Conservation (phyloP, 2,329 filamentous ascomycete genomes). For the Diaporthe sp. region DNA sequence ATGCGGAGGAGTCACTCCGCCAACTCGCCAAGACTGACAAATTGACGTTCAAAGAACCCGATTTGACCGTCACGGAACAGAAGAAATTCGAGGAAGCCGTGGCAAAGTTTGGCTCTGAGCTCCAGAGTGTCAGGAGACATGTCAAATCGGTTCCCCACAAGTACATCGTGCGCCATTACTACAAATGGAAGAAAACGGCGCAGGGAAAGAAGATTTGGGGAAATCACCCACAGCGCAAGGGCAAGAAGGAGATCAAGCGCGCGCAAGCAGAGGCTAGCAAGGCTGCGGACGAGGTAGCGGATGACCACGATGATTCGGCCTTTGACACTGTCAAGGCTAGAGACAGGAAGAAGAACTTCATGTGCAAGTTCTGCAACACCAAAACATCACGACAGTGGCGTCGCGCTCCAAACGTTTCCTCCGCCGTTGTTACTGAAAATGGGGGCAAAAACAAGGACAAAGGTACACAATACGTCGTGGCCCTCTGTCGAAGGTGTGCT, state of each 20-base stretch:
- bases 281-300: constrained; percentile 90
- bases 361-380: constrained; percentile 92
- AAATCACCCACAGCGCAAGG: constrained; percentile 86
- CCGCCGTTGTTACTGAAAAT: constrained; percentile 77
- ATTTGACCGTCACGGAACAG: constrained; percentile 80
- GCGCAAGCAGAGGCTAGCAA: constrained; percentile 79
- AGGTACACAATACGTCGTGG: constrained; percentile 78
- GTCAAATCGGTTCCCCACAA: constrained; percentile 85
- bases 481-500: constrained; percentile 90
- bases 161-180: constrained; percentile 92
- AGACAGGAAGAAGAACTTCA: constrained; percentile 83
- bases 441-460: constrained; percentile 82
- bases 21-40: constrained; percentile 77
- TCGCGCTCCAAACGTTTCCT: constrained; percentile 82
- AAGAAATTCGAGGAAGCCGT: constrained; percentile 95
- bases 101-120: constrained; percentile 89
- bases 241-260: constrained; percentile 87
- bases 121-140: constrained; percentile 84
- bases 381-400: constrained; percentile 90
- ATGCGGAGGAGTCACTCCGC: constrained; percentile 77
- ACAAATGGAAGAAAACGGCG: constrained; percentile 96
- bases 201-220: constrained; percentile 92
- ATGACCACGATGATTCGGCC: constrained; percentile 93
- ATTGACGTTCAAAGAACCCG: constrained; percentile 85
- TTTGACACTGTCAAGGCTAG: constrained; percentile 90